Percentiles rank a stretch among this genome's conserved stretches.
Conservation (phyloP, 495 filamentous ascomycete genomes). For the Daldinia childiae region DNA sequence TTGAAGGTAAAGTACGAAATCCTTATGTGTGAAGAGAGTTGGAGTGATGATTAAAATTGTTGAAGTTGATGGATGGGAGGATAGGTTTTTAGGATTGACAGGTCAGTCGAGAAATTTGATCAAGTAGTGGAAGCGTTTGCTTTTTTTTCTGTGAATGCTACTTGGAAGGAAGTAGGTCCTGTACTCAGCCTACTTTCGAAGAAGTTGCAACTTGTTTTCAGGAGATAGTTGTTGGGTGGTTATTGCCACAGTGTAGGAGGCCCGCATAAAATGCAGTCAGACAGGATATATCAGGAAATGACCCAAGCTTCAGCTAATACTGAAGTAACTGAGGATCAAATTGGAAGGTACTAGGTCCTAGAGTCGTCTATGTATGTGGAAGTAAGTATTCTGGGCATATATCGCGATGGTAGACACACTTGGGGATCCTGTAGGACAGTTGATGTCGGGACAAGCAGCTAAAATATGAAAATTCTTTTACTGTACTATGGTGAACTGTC, state of each 20-base stretch:
- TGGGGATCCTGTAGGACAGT: slow-evolving; percentile 12
- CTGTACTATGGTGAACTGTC: slow-evolving; percentile 30
- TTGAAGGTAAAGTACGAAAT: background rate
- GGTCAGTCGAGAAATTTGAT: background rate
- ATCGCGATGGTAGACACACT: slow-evolving; percentile 25
- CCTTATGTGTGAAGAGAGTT: background rate
- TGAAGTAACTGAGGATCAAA: background rate
- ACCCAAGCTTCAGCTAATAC: background rate
- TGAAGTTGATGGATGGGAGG: background rate
- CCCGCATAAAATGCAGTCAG: background rate
- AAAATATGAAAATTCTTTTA: slow-evolving; percentile 33
- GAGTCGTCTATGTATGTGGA: background rate
- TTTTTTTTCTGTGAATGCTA: background rate
- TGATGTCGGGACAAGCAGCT: slow-evolving; percentile 23
- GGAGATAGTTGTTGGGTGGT: background rate
- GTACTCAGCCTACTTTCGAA: background rate
- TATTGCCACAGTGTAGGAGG: background rate
- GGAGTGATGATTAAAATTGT: background rate
- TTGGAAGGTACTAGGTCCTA: background rate
- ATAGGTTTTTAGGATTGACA: background rate
- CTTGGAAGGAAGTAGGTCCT: background rate
- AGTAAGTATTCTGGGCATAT: background rate
- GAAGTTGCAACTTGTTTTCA: background rate
- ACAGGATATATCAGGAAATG: background rate
- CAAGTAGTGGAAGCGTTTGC: background rate